Evolutionary conservation across 1,139 yeast species (phyloP).

Genomic region (Kurtzmaniella quercitrusa): DNA sequence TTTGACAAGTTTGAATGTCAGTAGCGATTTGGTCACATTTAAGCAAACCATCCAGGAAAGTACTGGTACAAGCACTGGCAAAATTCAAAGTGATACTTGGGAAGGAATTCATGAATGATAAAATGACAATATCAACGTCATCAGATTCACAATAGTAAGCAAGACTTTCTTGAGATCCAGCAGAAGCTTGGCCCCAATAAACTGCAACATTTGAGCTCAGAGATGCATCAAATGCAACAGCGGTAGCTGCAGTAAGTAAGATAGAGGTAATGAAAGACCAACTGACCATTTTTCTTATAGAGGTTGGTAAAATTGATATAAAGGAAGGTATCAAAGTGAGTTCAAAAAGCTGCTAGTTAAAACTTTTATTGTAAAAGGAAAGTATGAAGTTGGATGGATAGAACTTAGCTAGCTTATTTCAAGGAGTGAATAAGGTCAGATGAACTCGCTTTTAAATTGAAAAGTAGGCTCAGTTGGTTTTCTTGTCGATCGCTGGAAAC

Average conservation of each 20-base stretch:
- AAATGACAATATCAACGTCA: constrained; percentile 65
- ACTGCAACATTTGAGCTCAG: constrained; percentile 63
- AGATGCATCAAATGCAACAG: constrained; percentile 36
- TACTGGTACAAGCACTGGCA: constrained; percentile 59
- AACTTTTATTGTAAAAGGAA: background rate
- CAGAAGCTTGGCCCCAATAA: constrained; percentile 89
- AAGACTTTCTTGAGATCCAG: constrained; percentile 57
- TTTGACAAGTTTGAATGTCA: constrained; percentile 82
- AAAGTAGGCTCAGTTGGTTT: background rate
- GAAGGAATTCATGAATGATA: constrained; percentile 67
- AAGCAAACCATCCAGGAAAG: constrained; percentile 51
- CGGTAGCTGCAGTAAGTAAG: background rate
- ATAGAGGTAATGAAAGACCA: background rate
- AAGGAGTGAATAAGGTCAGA: background rate
- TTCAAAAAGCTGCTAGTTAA: background rate
- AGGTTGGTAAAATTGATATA: background rate
- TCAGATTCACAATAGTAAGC: constrained; percentile 65
- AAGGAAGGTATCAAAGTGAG: background rate
- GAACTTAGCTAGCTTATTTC: background rate
- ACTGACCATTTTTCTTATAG: background rate
- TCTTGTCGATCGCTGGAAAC: background rate
- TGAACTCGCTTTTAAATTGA: background rate
- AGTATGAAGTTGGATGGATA: constrained; percentile 1
- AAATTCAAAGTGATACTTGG: constrained; percentile 59
- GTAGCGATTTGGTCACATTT: constrained; percentile 63